Percentiles rank a stretch among this genome's conserved stretches.
These are phyloP conservation scores for Isatis tinctoria DNA, from an alignment of 345 rosid genomes.

Conservation along the genomic window DNA sequence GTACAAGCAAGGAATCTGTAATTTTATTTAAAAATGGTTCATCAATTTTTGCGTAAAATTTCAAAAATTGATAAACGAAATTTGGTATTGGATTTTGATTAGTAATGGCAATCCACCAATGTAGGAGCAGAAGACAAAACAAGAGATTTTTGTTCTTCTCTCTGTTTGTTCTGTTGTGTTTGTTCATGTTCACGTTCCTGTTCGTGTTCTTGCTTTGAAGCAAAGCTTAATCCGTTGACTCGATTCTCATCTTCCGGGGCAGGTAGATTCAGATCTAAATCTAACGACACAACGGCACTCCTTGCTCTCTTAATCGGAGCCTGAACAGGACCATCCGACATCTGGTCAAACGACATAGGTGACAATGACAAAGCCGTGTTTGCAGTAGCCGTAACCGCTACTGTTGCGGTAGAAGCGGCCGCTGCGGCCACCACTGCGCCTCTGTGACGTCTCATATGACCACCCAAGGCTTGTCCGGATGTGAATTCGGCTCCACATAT, in stretches of 20 bases:
- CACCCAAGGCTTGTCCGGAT: conserved; percentile 97
- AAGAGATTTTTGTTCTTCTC: conserved; percentile 43
- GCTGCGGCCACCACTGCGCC: conserved; percentile 29
- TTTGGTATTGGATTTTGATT: conserved; percentile 9
- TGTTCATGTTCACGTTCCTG: conserved; percentile 34
- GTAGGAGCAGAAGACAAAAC: conserved; percentile 72
- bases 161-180: conserved; percentile 32
- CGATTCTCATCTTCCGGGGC: conserved; percentile 76
- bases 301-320: conserved; percentile 33
- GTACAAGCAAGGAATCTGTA: conserved; percentile 32
- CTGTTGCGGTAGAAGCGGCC: conserved; percentile 15
- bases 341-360: conserved; percentile 38
- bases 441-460: conserved; percentile 96
- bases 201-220: conserved; percentile 50
- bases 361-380: conserved; percentile 45
- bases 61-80: neutral
- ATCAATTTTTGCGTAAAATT: conserved; percentile 15
- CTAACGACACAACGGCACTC: conserved; percentile 57
- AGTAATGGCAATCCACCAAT: conserved; percentile 98
- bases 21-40: neutral
- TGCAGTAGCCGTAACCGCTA: conserved; percentile 25
- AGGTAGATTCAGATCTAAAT: conserved; percentile 95
- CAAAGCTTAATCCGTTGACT: conserved; percentile 43
- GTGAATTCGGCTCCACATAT: conserved; percentile 86
- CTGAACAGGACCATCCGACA: conserved; percentile 36